Conservation (phyloP, 177 flowering plant species). For the Vitis hybrid region DNA sequence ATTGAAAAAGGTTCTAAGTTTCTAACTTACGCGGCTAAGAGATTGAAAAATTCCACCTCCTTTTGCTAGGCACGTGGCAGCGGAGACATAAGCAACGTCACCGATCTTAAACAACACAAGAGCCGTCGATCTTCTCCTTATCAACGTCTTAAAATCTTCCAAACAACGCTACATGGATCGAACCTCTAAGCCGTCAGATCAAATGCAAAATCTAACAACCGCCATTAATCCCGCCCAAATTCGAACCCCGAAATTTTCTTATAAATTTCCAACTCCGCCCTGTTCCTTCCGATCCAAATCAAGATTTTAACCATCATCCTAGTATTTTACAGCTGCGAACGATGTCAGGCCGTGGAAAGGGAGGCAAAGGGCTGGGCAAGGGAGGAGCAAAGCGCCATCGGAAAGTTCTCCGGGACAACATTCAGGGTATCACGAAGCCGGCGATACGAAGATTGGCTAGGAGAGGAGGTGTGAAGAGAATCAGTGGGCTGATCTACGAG, state of each 20-base stretch:
- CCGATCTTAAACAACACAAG: neutral
- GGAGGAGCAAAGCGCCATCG: conserved; percentile 44
- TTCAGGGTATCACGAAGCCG: conserved; percentile 45
- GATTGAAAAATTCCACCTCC: no score
- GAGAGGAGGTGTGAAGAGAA: conserved; percentile 40
- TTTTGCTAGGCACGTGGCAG: neutral
- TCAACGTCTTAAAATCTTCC: conserved; percentile 1
- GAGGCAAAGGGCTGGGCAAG: conserved; percentile 43
- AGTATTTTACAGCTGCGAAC: neutral
- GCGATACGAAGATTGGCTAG: conserved; percentile 38
- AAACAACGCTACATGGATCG: conserved; percentile 6
- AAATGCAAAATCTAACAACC: neutral
- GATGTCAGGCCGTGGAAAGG: conserved; percentile 45
- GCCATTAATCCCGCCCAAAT: neutral
- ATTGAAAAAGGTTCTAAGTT: no score
- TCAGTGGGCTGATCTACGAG: conserved; percentile 39
- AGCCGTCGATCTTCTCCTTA: conserved; percentile 1
- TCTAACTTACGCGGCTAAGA: no score
- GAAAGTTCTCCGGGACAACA: conserved; percentile 39
- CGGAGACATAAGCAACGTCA: neutral
- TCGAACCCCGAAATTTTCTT: neutral
- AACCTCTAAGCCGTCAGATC: neutral
- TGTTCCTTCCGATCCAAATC: neutral
- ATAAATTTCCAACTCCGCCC: neutral
- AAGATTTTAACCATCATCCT: neutral